phyloP scores from a whole-genome alignment of 2,329 filamentous ascomycete genomes.

The Hypoxylon sp. region DNA sequence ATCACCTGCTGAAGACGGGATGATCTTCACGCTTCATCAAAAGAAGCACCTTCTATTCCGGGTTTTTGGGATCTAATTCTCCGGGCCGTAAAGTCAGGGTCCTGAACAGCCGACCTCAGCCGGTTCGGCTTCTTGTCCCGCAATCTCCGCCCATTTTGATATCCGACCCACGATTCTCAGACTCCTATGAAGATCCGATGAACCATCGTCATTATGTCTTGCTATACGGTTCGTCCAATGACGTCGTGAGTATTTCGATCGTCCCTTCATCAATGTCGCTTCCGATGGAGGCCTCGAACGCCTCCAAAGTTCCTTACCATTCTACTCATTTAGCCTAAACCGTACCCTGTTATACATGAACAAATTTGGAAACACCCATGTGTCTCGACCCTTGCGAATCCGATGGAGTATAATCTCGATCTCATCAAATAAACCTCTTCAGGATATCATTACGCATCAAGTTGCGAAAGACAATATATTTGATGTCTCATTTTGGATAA shows the following conservation, averaged over 20 bases:
- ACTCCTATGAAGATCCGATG: slow-evolving; percentile 31
- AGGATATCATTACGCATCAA: slow-evolving; percentile 26
- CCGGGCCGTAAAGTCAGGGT: slow-evolving; percentile 33
- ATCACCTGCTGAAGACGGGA: slow-evolving; percentile 16
- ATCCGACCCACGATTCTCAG: slow-evolving; percentile 37
- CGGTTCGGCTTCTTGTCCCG: slow-evolving; percentile 44
- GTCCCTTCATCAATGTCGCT: slow-evolving; percentile 26
- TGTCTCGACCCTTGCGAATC: slow-evolving; percentile 2
- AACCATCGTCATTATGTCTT: slow-evolving; percentile 21
- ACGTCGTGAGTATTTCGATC: slow-evolving; percentile 33
- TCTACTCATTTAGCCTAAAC: slow-evolving; percentile 40
- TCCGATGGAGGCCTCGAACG: slow-evolving; percentile 34
- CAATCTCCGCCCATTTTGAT: slow-evolving; percentile 44
- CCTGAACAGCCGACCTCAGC: slow-evolving; percentile 43
- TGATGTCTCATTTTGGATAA: slow-evolving; percentile 24
- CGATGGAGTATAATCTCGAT: slow-evolving; percentile 21
- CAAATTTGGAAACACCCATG: slow-evolving; percentile 36
- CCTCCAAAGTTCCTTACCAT: slow-evolving; percentile 24
- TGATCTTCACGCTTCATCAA: slow-evolving; percentile 23
- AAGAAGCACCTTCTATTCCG: slow-evolving; percentile 24
- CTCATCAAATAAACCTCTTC: slow-evolving; percentile 12
- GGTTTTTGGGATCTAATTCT: slow-evolving; percentile 23
- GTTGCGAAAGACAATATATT: slow-evolving; percentile 30
- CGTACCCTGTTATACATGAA: slow-evolving; percentile 15
- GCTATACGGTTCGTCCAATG: slow-evolving; percentile 31